phyloP scores from a whole-genome alignment of 352 stramenopile genomes.

The Thalassiosira mediterranea region DNA sequence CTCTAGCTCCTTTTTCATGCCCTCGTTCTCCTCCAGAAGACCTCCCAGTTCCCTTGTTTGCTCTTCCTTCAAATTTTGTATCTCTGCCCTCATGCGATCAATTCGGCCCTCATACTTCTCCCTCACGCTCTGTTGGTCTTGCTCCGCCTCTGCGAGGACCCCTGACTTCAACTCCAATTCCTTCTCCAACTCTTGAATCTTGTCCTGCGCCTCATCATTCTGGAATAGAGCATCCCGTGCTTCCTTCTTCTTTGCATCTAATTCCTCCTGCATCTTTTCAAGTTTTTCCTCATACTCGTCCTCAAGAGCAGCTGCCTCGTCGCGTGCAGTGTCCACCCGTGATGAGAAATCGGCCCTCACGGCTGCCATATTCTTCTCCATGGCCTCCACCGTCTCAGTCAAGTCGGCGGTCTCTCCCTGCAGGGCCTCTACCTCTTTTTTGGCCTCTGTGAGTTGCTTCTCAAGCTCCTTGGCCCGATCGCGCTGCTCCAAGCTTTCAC shows the following conservation, averaged over 20 bases:
- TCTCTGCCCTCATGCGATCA: conserved; percentile 39
- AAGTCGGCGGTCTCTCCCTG: conserved; percentile 48
- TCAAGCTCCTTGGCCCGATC: conserved; percentile 27
- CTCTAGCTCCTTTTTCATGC: conserved; percentile 46
- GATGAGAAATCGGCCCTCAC: conserved; percentile 43
- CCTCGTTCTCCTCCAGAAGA: conserved; percentile 45
- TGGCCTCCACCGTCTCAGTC: conserved; percentile 50
- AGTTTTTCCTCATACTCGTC: conserved; percentile 45
- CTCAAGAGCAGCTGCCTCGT: conserved; percentile 23
- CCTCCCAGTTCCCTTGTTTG: conserved; percentile 39
- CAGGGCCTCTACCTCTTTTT: conserved; percentile 37
- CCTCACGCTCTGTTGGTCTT: conserved; percentile 27
- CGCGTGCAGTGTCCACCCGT: conserved; percentile 32
- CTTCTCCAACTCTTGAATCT: conserved; percentile 30
- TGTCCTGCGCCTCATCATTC: conserved; percentile 23
- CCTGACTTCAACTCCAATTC: conserved; percentile 41
- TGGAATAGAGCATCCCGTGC: conserved; percentile 33
- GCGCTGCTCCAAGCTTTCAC: conserved; percentile 26
- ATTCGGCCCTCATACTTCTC: conserved; percentile 55
- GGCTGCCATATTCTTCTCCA: conserved; percentile 58
- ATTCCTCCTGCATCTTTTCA: conserved; percentile 36
- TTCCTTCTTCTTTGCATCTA: conserved; percentile 39
- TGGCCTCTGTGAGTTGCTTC: conserved; percentile 39
- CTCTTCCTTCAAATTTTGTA: conserved; percentile 42
- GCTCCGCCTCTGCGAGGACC: conserved; percentile 31